Evolutionary conservation across 139 green algal genomes (phyloP), one percentile per base, ranked within the genome.

Genomic region (Astrephomene gubernaculifera): DNA sequence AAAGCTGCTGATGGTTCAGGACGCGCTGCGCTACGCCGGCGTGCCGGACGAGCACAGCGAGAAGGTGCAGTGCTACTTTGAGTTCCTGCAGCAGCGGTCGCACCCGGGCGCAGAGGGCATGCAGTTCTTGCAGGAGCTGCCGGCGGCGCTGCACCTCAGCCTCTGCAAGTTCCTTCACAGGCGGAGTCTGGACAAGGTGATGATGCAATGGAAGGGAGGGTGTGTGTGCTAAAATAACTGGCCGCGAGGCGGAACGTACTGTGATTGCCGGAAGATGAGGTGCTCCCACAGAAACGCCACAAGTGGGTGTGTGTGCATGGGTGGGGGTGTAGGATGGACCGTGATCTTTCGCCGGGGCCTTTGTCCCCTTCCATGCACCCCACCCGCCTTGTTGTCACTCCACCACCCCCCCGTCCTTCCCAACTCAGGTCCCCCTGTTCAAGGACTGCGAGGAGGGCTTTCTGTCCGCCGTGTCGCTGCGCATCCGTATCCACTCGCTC

Each of bases 1-100:
- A 52, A 86, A 86, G 79, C 45, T 79, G 45, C 45, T 86, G n/a
- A 86, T 86, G 79, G 65, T 78, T 33, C 79, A 86, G 79, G 79
- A 87, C 71, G 82, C 71, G 71, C 71, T 87, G 71, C 82, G 82
- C 7, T 87, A 87, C 60, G 69, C 71, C n/a, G 82, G 69, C 10
- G 82, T 81, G 53, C 82, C 82, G 10, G 53, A 81, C 17, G 0
- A 25, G 8, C 44, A 52, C 54, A 49, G 41, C 35, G 82, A 80
- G 69, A 74, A 67, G 57, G 82, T 87, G 57, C 82, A 87, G 61
- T 35, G 19, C 21, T 81, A 81, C 54, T 87, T 68, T 44, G 82
- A 87, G 71, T 87, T 82, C 71, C 82, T 87, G 54, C 71, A 87
- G 82, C 10, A n/a, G 54, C 54, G 71, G 10, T 60, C 38, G 2